Percentiles rank a stretch among this genome's conserved stretches.
Conservation (phyloP, 140 eudicot species). For the Cichorium intybus region DNA sequence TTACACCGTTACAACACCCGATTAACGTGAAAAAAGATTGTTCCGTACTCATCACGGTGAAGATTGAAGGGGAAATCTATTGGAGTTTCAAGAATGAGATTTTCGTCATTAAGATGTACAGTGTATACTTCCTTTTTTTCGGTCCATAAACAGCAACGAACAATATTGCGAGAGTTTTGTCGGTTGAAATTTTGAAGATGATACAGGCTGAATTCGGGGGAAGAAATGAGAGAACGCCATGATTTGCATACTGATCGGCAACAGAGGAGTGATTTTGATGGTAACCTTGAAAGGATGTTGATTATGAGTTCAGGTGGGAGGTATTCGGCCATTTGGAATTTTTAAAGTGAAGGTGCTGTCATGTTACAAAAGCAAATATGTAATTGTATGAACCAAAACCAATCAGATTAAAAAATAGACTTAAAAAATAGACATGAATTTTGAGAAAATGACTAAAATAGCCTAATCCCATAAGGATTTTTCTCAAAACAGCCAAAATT, state of each 20-base stretch:
- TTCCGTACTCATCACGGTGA: background rate
- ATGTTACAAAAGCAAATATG: no score
- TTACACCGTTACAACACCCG: slow-evolving; percentile 43
- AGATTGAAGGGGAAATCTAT: slow-evolving; percentile 29
- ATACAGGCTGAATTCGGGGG: background rate
- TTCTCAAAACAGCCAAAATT: no score
- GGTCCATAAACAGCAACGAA: slow-evolving; percentile 10
- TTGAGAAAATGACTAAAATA: no score
- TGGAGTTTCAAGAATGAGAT: background rate
- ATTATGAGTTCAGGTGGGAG: slow-evolving; percentile 11
- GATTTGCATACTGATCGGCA: slow-evolving; percentile 41
- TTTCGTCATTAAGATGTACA: background rate
- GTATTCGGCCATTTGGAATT: slow-evolving; percentile 4
- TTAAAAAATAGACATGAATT: background rate
- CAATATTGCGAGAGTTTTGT: slow-evolving; percentile 13
- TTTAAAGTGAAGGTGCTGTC: background rate
- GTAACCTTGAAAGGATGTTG: slow-evolving; percentile 22
- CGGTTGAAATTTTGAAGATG: slow-evolving; percentile 8
- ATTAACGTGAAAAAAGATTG: slow-evolving; percentile 36
- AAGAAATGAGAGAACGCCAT: slow-evolving; percentile 30
- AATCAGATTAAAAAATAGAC: no score
- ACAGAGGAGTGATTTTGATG: slow-evolving; percentile 36
- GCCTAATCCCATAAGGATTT: no score
- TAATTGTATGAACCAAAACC: background rate
- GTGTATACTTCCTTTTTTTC: slow-evolving; percentile 13